Evolutionary conservation across 2,329 filamentous ascomycete species (phyloP).

Genomic region (Penicillium nordicum): DNA sequence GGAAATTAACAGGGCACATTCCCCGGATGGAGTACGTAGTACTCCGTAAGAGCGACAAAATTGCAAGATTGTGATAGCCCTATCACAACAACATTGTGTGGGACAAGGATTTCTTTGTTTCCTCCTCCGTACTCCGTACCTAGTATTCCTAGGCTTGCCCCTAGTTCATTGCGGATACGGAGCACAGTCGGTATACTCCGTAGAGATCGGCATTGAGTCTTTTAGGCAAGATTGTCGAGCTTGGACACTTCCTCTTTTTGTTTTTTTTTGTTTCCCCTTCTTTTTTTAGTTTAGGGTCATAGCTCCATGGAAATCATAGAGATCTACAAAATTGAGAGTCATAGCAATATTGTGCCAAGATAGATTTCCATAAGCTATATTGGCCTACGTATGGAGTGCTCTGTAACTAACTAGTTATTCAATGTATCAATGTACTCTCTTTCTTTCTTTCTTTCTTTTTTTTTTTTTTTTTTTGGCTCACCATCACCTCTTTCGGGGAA

Average conservation of each 20-base stretch:
- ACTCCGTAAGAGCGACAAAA: not conserved
- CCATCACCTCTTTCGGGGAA: not conserved
- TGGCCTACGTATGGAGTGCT: too few species aligned
- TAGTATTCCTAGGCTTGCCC: not conserved
- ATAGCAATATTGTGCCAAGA: not conserved
- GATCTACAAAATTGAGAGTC: slow-evolving; percentile 1
- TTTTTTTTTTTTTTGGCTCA: not conserved
- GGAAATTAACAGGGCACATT: not conserved
- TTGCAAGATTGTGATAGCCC: slow-evolving; percentile 2
- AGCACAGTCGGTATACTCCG: not conserved
- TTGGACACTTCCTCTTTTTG: not conserved
- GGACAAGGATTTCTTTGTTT: not conserved
- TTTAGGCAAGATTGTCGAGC: not conserved
- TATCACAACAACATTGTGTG: not conserved
- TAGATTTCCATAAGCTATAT: not conserved
- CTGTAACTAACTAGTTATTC: too few species aligned
- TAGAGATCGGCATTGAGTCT: not conserved
- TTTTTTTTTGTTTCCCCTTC: not conserved
- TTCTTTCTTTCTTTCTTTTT: not conserved
- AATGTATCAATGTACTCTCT: not conserved
- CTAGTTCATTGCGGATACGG: not conserved
- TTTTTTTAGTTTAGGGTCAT: not conserved
- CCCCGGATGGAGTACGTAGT: not conserved
- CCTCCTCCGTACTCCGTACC: not conserved
- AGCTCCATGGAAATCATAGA: not conserved